Percentiles rank a stretch among this genome's conserved stretches.
Conservation (phyloP, 352 stramenopile genomes). For the Globisporangium perplexum region DNA sequence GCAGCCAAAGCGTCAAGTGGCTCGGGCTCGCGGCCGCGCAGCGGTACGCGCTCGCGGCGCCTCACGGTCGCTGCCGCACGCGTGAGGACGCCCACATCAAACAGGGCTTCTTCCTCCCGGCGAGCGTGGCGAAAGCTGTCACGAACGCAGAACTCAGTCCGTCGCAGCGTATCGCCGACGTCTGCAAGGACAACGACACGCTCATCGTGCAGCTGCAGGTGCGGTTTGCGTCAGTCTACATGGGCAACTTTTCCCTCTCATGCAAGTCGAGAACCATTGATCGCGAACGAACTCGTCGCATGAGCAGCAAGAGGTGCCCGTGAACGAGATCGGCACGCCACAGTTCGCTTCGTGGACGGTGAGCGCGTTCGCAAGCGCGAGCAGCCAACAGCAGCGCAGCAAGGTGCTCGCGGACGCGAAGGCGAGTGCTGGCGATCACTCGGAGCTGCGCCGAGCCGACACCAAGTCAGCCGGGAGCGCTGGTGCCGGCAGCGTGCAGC, state of each 20-base stretch:
- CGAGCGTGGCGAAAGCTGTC: constrained; percentile 42
- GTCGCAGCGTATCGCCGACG: constrained; percentile 47
- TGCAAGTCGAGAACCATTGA: constrained; percentile 1
- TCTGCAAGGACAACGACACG: constrained; percentile 68
- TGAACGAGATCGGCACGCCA: constrained; percentile 80
- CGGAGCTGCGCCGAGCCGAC: neutral
- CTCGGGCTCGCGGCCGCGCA: constrained; percentile 76
- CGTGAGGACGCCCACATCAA: constrained; percentile 70
- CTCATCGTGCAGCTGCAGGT: constrained; percentile 68
- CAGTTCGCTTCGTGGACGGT: constrained; percentile 55
- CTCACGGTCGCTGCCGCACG: constrained; percentile 66
- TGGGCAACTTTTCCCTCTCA: neutral
- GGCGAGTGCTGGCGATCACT: neutral
- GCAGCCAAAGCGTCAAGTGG: constrained; percentile 74
- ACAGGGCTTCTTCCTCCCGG: constrained; percentile 77
- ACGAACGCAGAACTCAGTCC: constrained; percentile 14
- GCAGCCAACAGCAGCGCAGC: constrained; percentile 7
- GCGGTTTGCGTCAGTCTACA: neutral
- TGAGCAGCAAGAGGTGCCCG: constrained; percentile 64
- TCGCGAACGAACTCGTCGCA: neutral
- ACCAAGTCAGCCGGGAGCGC: constrained; percentile 4
- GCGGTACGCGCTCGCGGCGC: constrained; percentile 57
- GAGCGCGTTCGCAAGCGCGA: constrained; percentile 40
- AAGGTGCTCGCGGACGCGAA: constrained; percentile 1
- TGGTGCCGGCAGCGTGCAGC: neutral